Percentiles rank a stretch among this genome's conserved stretches.
Evolutionary conservation across 805 yeast genomes (phyloP).

Genomic region (Sugiyamaella valdiviana): DNA sequence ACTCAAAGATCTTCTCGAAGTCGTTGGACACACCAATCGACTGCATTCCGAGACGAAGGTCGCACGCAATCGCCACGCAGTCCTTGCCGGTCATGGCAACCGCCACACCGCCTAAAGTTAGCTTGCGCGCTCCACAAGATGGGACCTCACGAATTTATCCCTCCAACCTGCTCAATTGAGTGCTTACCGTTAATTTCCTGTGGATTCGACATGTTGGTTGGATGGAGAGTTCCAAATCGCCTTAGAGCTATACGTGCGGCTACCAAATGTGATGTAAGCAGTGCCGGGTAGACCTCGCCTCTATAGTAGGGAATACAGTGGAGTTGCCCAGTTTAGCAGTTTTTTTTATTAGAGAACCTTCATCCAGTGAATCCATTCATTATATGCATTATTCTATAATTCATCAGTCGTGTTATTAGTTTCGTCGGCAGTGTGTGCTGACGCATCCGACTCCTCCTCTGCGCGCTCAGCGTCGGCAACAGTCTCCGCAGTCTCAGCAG

Average conservation of each 20-base stretch:
- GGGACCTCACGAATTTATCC: neutral
- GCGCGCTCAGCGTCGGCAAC: neutral
- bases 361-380: neutral
- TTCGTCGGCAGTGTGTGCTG: too few species aligned
- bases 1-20: slow-evolving; percentile 85
- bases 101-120: slow-evolving; percentile 72
- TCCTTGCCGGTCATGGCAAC: slow-evolving; percentile 99
- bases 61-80: slow-evolving; percentile 96
- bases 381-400: neutral
- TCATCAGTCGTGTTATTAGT: neutral
- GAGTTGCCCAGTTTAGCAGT: too few species aligned
- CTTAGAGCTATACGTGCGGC: neutral
- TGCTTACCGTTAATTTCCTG: slow-evolving; percentile 31
- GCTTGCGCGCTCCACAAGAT: neutral
- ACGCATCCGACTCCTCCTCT: neutral
- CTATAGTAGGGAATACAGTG: too few species aligned
- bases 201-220: slow-evolving; percentile 32
- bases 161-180: neutral
- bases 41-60: slow-evolving; percentile 88
- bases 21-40: slow-evolving; percentile 87
- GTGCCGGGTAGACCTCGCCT: too few species aligned
- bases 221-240: neutral
- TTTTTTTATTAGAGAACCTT: neutral
- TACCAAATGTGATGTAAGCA: too few species aligned
- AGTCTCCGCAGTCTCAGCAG: neutral